phyloP scores from a whole-genome alignment of 2,329 filamentous ascomycete species.

The Exophiala aquamarina region DNA sequence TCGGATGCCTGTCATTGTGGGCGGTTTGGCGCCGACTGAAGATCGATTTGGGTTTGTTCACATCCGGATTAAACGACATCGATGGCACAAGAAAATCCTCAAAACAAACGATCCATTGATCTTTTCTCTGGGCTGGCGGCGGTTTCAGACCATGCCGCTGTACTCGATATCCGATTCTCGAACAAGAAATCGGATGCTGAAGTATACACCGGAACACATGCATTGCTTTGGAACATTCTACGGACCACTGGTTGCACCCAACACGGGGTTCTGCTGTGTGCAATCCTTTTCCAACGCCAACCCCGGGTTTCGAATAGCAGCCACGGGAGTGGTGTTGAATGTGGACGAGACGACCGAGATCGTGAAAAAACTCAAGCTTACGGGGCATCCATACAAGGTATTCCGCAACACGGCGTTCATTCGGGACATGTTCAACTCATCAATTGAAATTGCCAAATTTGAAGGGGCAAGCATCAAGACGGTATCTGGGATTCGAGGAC shows the following conservation, averaged over 20 bases:
- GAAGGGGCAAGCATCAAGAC: constrained; percentile 95
- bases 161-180: constrained; percentile 95
- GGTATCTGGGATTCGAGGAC: constrained; percentile 89
- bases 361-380: constrained; percentile 98
- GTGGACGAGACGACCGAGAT: constrained; percentile 97
- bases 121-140: constrained; percentile 92
- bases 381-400: constrained; percentile 91
- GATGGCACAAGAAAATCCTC: constrained; percentile 99
- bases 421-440: constrained; percentile 94
- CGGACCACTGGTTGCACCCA: constrained; percentile 89
- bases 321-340: constrained; percentile 87
- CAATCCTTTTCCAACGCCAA: constrained; percentile 82
- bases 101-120: constrained; percentile 98
- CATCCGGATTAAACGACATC: constrained; percentile 91
- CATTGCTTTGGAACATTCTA: constrained; percentile 97
- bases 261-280: constrained; percentile 92
- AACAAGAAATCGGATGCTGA: constrained; percentile 94
- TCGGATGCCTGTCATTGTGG: constrained; percentile 79
- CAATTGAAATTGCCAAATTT: constrained; percentile 96
- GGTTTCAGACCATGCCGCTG: constrained; percentile 88
- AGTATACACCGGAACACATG: constrained; percentile 99
- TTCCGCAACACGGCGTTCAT: constrained; percentile 99
- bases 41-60: constrained; percentile 95
- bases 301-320: constrained; percentile 89
- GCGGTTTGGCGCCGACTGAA: constrained; percentile 89